A percentile compares a stretch with the other conserved stretches of the same genome.
These are phyloP conservation scores for Beauveria sp. DNA, from an alignment of 2,329 filamentous ascomycete genomes.

Conservation along the genomic window DNA sequence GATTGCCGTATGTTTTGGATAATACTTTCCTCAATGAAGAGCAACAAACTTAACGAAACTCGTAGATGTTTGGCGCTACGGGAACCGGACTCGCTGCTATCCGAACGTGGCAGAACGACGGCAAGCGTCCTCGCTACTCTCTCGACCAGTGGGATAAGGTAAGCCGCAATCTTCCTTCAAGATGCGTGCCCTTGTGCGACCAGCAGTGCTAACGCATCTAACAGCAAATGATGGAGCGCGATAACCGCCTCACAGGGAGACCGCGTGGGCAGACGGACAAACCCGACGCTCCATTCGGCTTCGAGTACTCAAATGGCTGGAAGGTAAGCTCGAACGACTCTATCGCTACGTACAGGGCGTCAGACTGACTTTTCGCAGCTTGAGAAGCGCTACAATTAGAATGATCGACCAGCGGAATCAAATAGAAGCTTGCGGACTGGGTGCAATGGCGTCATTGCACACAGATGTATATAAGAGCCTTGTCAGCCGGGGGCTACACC, in stretches of 20 bases:
- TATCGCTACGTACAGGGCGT: conserved; percentile 1
- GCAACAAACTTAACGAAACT: conserved; percentile 17
- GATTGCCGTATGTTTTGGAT: conserved; percentile 40
- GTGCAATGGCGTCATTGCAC: not conserved
- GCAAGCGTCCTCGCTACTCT: conserved; percentile 52
- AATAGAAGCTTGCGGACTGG: not conserved
- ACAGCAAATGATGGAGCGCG: conserved; percentile 61
- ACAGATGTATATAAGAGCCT: conserved; percentile 12
- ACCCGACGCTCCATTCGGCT: conserved; percentile 48
- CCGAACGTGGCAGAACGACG: conserved; percentile 50
- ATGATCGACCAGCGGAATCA: not conserved
- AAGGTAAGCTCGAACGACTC: conserved; percentile 38
- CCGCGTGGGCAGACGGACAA: conserved; percentile 51
- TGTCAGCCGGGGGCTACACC: not conserved
- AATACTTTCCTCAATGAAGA: conserved; percentile 9
- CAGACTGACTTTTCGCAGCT: conserved; percentile 28
- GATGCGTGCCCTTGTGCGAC: not conserved
- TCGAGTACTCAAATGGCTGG: conserved; percentile 57
- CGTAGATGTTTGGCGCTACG: conserved; percentile 55
- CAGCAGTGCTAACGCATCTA: conserved; percentile 21
- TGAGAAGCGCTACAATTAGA: conserved; percentile 45
- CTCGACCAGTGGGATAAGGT: conserved; percentile 58
- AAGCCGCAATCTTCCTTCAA: conserved; percentile 18
- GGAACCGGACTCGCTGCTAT: conserved; percentile 51
- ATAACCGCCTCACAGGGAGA: conserved; percentile 51